Evolutionary conservation across 2,329 filamentous ascomycete species (phyloP).

Genomic region (Magnaporthiopsis poae): DNA sequence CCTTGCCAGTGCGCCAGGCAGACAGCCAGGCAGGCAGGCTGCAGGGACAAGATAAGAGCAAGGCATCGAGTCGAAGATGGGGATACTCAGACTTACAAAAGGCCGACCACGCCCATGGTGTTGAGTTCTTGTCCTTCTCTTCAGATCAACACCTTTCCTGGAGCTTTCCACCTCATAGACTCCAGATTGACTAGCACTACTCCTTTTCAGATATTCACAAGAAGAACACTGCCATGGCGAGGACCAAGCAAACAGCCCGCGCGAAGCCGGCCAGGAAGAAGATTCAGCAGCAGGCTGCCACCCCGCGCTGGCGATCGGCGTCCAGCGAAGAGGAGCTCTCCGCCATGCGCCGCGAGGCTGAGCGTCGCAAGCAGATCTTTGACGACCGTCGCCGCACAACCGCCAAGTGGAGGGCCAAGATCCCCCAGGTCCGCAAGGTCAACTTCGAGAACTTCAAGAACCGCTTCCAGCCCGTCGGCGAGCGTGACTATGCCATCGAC

Average conservation of each 20-base stretch:
- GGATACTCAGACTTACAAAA: neutral
- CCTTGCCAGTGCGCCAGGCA: neutral
- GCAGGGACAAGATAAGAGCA: neutral
- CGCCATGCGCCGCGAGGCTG: neutral
- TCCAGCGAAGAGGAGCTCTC: neutral
- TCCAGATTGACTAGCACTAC: neutral
- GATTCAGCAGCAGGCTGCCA: neutral
- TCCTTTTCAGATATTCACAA: neutral
- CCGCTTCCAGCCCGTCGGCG: conserved; percentile 22
- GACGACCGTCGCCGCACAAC: neutral
- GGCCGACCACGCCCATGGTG: no score
- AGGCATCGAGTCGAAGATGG: neutral
- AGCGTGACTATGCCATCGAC: conserved; percentile 26
- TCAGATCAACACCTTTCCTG: neutral
- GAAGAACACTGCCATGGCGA: neutral
- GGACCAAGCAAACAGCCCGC: neutral
- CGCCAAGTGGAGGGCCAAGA: neutral
- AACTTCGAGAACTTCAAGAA: conserved; percentile 37
- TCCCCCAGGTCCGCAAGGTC: conserved; percentile 29
- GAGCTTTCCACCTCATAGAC: neutral
- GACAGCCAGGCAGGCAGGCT: neutral
- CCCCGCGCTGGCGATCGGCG: neutral
- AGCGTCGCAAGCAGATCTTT: neutral
- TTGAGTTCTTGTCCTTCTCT: neutral
- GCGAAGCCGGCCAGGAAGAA: neutral